Base-by-base conservation (phyloP, 208 protist species). In the Crithidia fasciculata region DNA sequence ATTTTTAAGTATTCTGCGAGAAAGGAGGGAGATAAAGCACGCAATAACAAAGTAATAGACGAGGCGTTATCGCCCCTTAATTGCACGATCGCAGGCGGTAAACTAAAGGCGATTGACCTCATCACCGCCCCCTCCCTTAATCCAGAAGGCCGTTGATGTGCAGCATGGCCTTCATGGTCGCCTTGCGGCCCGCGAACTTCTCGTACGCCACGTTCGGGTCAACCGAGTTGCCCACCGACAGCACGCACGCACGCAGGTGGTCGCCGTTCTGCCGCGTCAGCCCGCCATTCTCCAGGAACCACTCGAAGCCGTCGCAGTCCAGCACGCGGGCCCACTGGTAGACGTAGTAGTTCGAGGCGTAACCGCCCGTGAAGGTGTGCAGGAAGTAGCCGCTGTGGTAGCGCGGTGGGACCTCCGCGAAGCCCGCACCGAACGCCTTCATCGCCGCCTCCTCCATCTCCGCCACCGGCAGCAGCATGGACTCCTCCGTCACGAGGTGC, bases 251-350 rank as follows among this genome's bases (percentile, higher is more conserved):
- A 41, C 91, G 77, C 69, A 96, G 89, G 53, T 83, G 76, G 45
- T 81, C 64, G n/a, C 89, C 91, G 68, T 83, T 86, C 49, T 78
- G 69, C 7, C 84, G 78, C 2, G 76, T 69, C 13, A 89, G 74
- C 3, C 88, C 84, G 16, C 86, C 86, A 37, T 86, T 68, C 72
- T 91, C 82, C 2, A 86, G 81, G 59, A 95, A 89, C 69, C 82
- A 90, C 45, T 76, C 84, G 57, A 88, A 91, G 5, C 70, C 78
- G 68, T 93, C 86, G 43, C 84, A 81, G 54, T 86, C 81, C 40
- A 92, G 65, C 71, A 94, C 75, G 12, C 88, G 80, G 7, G 88
- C 90, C 84, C 81, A 86, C 64, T 84, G 80, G 75, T 95, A 95
- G 15, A 69, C 69, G 72, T 91, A 92, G 83, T 94, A 95, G 37